Percentiles rank a stretch among this genome's conserved stretches.
These are phyloP conservation scores for Kodamaea suecica DNA, from an alignment of 1,139 yeast genomes.

Conservation along the genomic window DNA sequence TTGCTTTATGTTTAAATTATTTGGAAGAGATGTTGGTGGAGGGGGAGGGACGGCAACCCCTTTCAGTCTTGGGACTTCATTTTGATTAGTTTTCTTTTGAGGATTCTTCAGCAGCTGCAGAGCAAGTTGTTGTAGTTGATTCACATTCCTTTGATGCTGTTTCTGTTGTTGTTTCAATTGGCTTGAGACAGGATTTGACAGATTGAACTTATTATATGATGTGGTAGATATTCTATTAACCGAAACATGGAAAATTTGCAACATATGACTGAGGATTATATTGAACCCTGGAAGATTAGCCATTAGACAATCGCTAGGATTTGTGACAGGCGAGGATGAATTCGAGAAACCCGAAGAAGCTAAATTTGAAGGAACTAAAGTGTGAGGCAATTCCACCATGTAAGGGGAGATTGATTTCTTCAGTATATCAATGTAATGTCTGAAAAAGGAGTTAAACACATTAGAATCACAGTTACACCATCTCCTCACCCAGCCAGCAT, in stretches of 20 bases:
- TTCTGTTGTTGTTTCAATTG: neutral
- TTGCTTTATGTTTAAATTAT: slow-evolving; percentile 17
- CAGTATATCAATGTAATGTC: slow-evolving; percentile 57
- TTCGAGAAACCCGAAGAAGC: too few species aligned
- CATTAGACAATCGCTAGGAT: slow-evolving; percentile 7
- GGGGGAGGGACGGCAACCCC: too few species aligned
- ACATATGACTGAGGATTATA: slow-evolving; percentile 37
- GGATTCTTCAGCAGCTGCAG: slow-evolving; percentile 13
- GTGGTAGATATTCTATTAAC: slow-evolving; percentile 29
- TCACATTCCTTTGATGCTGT: neutral
- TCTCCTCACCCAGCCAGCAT: slow-evolving; percentile 64
- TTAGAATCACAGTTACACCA: slow-evolving; percentile 56
- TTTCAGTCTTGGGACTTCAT: too few species aligned
- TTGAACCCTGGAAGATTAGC: slow-evolving; percentile 35
- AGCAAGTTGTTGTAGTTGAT: too few species aligned
- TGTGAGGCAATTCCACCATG: slow-evolving; percentile 2
- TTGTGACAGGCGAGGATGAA: too few species aligned
- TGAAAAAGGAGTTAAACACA: slow-evolving; percentile 69
- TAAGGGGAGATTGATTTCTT: slow-evolving; percentile 11
- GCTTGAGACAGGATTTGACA: neutral
- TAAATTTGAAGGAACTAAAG: too few species aligned
- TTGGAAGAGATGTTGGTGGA: slow-evolving; percentile 12
- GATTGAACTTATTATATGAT: slow-evolving; percentile 5
- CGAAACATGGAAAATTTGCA: slow-evolving; percentile 36
- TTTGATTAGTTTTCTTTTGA: too few species aligned